Base-by-base conservation (phyloP, 768 basidiomycete genomes). In the Mycena amicta region DNA sequence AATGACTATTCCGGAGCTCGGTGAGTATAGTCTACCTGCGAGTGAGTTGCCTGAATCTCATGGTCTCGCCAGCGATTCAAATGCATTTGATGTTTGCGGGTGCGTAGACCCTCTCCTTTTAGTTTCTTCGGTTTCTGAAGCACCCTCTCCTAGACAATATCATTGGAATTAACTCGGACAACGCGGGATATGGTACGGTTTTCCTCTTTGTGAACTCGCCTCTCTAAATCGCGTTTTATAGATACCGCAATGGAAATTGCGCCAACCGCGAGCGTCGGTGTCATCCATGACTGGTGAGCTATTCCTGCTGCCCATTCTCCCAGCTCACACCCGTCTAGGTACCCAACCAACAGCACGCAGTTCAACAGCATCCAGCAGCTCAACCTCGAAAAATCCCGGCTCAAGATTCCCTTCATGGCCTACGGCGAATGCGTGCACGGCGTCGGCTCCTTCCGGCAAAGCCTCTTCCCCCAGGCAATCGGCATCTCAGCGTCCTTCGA, bases 391-490 rank as follows among this genome's bases (percentile, higher is more conserved):
- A 66, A 66, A 47, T 67, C 68, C 2, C 66, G 65, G 4, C 62
- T 67, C 3, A 56, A 60, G 25, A 51, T 69, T 27, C 68, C 68
- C 3, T 65, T 69, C 49, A 64, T 69, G 63, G 63, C 59, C n/a
- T 52, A 55, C 25, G 68, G 60, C 23, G 68, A 69, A 59, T 69
- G 68, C 51, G 53, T 66, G 22, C 68, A 69, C 52, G 68, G 66
- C 22, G 65, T 69, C 3, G 66, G 66, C 12, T 69, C 68, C 2
- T 69, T 63, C 63, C 56, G 49, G 37, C 66, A 67, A 60, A 64
- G 62, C 49, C 66, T 67, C 63, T 69, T 69, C 54, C 68, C 68
- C 15, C 67, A 67, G 53, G 50, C 57, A 23, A 67, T 69, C 45
- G 68, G 61, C 0, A 22, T 69, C 29, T 43, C 65, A 1, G 66